Conservation (phyloP, 805 yeast genomes). For the Torulaspora gathmanii region DNA sequence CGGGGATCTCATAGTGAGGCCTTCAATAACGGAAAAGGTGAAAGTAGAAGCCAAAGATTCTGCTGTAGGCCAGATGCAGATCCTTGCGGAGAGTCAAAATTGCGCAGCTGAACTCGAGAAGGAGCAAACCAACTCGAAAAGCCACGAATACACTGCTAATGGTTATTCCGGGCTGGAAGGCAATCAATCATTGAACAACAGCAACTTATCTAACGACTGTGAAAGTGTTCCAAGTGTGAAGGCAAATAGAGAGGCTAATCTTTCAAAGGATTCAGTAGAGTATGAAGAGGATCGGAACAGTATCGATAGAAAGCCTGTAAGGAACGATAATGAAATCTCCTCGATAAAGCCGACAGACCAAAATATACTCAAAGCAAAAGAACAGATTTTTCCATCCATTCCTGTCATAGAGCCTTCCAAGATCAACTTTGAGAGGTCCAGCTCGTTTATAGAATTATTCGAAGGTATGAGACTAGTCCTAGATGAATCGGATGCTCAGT, state of each 20-base stretch:
- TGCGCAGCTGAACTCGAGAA: not conserved
- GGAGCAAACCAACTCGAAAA: not conserved
- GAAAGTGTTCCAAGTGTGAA: not conserved
- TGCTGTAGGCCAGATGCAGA: not conserved
- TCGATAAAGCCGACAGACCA: not conserved
- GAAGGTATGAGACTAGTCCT: slow-evolving; percentile 31
- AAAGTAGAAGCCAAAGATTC: not conserved
- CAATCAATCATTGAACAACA: not conserved
- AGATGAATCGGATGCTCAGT: slow-evolving; percentile 32
- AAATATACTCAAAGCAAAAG: not conserved
- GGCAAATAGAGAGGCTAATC: not conserved
- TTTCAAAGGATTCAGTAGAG: not conserved
- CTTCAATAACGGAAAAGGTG: slow-evolving; percentile 1
- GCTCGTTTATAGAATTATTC: slow-evolving; percentile 32
- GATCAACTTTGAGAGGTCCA: slow-evolving; percentile 24
- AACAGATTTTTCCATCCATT: slow-evolving; percentile 7
- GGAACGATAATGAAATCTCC: not conserved
- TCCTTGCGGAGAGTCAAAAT: not conserved
- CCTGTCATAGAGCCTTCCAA: slow-evolving; percentile 6
- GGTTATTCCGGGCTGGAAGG: not conserved
- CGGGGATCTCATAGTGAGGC: slow-evolving; percentile 21
- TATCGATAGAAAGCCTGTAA: no score
- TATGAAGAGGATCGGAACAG: not conserved
- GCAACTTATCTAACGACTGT: not conserved
- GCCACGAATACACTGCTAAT: not conserved